A percentile compares a stretch with the other conserved stretches of the same genome.
These are phyloP conservation scores for Calcarisporium arbuscula DNA, from an alignment of 2,329 filamentous ascomycete species.

Conservation along the genomic window DNA sequence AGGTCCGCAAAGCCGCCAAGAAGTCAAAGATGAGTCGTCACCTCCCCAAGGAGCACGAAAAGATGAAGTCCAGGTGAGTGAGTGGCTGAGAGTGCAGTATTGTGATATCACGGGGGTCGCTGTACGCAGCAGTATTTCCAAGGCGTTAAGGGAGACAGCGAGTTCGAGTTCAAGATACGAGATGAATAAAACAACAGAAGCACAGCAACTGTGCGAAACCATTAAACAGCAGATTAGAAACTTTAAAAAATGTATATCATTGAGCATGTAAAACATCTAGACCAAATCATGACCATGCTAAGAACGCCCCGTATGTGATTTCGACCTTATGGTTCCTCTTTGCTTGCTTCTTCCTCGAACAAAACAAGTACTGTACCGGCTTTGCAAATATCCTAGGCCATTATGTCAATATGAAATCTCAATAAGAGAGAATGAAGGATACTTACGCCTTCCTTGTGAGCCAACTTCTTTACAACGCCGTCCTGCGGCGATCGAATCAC, in stretches of 20 bases:
- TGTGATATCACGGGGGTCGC: no score
- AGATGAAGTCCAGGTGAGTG: constrained; percentile 25
- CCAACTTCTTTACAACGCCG: constrained; percentile 64
- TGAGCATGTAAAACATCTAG: constrained; percentile 3
- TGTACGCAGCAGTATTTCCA: no score
- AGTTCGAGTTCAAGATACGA: no score
- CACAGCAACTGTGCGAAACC: no score
- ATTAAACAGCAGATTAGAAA: no score
- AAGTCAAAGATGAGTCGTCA: constrained; percentile 28
- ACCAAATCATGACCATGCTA: constrained; percentile 7
- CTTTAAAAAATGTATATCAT: no score
- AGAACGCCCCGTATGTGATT: constrained; percentile 11
- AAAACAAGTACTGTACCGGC: constrained; percentile 68
- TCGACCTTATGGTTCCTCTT: constrained; percentile 18
- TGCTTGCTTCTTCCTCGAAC: constrained; percentile 51
- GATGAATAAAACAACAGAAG: no score
- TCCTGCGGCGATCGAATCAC: constrained; percentile 72
- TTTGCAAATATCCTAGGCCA: constrained; percentile 64
- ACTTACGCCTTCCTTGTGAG: constrained; percentile 68
- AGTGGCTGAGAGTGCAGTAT: no score
- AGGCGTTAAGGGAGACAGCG: no score
- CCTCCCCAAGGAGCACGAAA: constrained; percentile 24
- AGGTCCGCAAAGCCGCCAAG: constrained; percentile 25
- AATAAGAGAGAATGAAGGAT: neutral
- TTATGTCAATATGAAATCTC: constrained; percentile 11